Evolutionary conservation across 169 alveolate genomes (phyloP).

Genomic region (Plasmodium gallinaceum): DNA sequence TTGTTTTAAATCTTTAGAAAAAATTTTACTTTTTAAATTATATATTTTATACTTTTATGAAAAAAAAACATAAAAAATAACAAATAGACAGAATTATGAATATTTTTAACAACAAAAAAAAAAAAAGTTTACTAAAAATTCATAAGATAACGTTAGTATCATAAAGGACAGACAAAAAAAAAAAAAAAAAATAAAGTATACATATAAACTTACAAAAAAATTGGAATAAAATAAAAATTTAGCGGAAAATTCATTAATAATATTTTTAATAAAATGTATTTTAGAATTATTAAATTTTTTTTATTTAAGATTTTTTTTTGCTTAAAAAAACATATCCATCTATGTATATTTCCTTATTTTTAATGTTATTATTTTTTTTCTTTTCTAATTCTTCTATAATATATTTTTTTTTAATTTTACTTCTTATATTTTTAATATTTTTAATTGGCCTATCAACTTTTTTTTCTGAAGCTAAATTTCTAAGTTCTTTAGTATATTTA

Average conservation of each 20-base stretch:
- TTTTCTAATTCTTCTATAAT: not conserved
- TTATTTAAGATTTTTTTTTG: not conserved
- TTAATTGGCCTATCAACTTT: not conserved
- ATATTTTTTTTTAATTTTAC: not conserved
- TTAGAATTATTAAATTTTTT: too few species aligned
- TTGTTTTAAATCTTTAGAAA: constrained; percentile 4
- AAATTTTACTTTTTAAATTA: not conserved
- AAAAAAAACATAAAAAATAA: not conserved
- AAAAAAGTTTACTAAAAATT: too few species aligned
- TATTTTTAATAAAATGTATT: too few species aligned
- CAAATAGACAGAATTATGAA: not conserved
- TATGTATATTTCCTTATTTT: constrained; percentile 3
- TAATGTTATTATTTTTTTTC: not conserved
- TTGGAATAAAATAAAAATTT: too few species aligned
- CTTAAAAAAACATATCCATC: constrained; percentile 23
- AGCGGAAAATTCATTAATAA: too few species aligned
- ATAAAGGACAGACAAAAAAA: too few species aligned
- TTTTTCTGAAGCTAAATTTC: not conserved
- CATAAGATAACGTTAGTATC: too few species aligned
- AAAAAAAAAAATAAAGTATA: too few species aligned
- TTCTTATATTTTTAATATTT: not conserved
- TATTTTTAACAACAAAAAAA: too few species aligned
- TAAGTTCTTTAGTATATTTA: not conserved
- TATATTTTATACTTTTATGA: not conserved
- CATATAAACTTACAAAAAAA: too few species aligned